Evolutionary conservation across 257 asterid species (phyloP).

Genomic region (Pogostemon cablin): DNA sequence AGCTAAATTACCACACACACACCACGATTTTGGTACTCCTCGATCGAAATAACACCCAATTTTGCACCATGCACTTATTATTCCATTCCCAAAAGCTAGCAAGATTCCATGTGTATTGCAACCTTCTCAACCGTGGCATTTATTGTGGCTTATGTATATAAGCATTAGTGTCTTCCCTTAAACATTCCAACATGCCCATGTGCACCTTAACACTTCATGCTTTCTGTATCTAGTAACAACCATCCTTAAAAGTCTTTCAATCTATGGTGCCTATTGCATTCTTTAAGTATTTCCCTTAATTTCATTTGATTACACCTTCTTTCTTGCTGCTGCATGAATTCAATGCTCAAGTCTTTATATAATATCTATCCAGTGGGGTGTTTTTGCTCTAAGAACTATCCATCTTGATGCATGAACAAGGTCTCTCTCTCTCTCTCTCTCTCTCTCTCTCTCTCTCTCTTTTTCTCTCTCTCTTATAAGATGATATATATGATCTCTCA

Average conservation of each 20-base stretch:
- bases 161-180: conserved; percentile 24
- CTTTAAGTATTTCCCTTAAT: no score
- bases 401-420: not conserved
- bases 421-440: not conserved
- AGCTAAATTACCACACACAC: conserved; percentile 37
- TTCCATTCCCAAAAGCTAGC: conserved; percentile 11
- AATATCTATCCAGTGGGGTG: not conserved
- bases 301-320: no score
- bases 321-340: no score
- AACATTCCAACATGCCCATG: not conserved
- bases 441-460: not conserved
- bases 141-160: conserved; percentile 12
- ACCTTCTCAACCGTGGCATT: no score
- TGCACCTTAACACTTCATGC: not conserved
- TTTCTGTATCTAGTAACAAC: not conserved
- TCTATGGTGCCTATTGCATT: not conserved
- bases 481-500: no score
- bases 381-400: not conserved
- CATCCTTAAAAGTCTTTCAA: conserved; percentile 6
- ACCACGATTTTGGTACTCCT: conserved; percentile 28
- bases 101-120: not conserved
- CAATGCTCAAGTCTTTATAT: no score
- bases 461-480: no score
- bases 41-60: not conserved
- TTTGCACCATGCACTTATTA: conserved; percentile 30